Evolutionary conservation across 139 green algal species (phyloP).

Genomic region (Mesotaenium endlicherianum): DNA sequence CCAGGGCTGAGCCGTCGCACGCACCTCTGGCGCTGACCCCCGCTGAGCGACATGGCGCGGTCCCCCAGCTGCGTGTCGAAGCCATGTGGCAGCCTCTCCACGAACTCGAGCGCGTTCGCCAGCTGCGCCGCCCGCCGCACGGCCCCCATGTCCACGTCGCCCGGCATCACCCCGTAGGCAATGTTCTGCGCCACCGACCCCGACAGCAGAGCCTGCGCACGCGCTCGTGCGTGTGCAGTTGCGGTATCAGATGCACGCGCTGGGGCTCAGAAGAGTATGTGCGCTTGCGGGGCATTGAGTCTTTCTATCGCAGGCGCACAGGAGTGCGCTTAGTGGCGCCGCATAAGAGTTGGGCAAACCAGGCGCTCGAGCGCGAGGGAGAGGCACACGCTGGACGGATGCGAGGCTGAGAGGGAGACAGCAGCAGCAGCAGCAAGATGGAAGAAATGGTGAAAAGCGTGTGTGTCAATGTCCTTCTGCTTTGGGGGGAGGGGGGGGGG

Average conservation of each 20-base stretch:
- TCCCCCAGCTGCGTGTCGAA: constrained; percentile 52
- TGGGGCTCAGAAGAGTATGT: too few relatives aligned
- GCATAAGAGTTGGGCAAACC: too few relatives aligned
- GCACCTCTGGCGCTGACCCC: constrained; percentile 57
- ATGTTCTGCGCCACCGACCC: constrained; percentile 80
- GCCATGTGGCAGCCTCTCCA: constrained; percentile 44
- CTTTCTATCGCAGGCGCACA: too few relatives aligned
- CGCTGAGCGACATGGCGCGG: constrained; percentile 34
- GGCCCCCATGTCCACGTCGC: constrained; percentile 53
- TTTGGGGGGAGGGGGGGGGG: not conserved
- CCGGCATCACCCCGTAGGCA: constrained; percentile 65
- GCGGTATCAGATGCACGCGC: too few relatives aligned
- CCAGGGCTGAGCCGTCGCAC: too few relatives aligned
- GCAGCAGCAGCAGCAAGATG: not conserved
- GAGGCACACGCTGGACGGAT: not conserved
- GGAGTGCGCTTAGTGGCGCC: too few relatives aligned
- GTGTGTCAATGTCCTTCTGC: not conserved
- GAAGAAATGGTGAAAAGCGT: too few relatives aligned
- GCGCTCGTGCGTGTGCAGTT: not conserved
- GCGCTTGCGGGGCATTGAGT: too few relatives aligned
- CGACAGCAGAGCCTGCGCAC: constrained; percentile 47
- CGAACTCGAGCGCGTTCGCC: constrained; percentile 62
- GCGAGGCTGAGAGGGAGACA: not conserved
- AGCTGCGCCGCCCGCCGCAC: constrained; percentile 46
- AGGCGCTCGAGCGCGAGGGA: too few relatives aligned